These are phyloP conservation scores for Bretziella fagacearum DNA, from an alignment of 2,329 filamentous ascomycete species.

Conservation along the genomic window DNA sequence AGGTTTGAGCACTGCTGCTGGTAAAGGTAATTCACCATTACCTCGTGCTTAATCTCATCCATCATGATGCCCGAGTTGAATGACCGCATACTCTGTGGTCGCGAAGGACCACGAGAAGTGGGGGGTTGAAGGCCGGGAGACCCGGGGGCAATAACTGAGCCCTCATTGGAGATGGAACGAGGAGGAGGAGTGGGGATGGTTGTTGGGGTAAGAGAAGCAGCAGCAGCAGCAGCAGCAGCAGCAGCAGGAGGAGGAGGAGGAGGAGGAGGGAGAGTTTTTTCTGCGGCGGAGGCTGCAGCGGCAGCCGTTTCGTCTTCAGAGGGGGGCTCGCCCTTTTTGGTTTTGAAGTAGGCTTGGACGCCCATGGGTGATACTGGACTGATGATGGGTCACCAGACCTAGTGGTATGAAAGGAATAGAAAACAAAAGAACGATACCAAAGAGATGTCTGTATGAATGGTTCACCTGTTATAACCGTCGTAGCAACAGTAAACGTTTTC, in stretches of 20 bases:
- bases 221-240: too few species aligned
- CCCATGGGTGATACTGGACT: constrained; percentile 31
- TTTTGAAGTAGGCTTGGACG: constrained; percentile 45
- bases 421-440: too few species aligned
- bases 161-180: not conserved
- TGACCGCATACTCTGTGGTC: not conserved
- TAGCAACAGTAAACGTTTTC: too few species aligned
- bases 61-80: constrained; percentile 28
- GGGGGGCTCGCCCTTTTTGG: constrained; percentile 2
- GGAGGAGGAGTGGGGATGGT: too few species aligned
- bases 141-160: not conserved
- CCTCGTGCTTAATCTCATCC: constrained; percentile 62
- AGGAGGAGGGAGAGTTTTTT: not conserved
- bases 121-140: not conserved
- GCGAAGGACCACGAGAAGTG: not conserved
- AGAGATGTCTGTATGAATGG: too few species aligned
- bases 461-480: too few species aligned
- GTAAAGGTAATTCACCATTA: constrained; percentile 71
- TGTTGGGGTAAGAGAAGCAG: too few species aligned
- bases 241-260: not conserved
- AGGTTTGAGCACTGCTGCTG: constrained; percentile 60
- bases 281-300: not conserved
- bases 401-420: too few species aligned
- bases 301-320: not conserved
- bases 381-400: too few species aligned